Percentiles rank a stretch among this genome's conserved stretches.
Evolutionary conservation across 1,284 basidiomycete genomes (phyloP).

Genomic region (Sporisorium exsertum): DNA sequence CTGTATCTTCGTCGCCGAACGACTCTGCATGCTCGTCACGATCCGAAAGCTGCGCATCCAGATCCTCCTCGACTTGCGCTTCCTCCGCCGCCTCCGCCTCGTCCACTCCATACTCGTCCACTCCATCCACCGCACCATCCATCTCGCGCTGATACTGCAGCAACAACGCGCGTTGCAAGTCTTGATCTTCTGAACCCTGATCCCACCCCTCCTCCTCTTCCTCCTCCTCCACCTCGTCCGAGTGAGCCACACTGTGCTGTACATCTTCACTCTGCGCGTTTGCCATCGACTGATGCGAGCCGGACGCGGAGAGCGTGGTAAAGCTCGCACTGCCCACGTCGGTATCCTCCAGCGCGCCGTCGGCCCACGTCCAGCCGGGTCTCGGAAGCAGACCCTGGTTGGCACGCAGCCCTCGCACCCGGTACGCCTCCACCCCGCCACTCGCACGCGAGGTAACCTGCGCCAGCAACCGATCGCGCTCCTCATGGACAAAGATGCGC

Average conservation of each 20-base stretch:
- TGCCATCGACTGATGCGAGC: not conserved
- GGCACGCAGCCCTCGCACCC: constrained; percentile 22
- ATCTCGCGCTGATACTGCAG: constrained; percentile 23
- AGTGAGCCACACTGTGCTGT: not conserved
- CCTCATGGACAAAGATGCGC: constrained; percentile 30
- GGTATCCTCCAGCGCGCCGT: constrained; percentile 2
- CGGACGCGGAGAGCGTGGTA: constrained; percentile 7
- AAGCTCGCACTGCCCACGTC: constrained; percentile 4
- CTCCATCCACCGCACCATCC: not conserved
- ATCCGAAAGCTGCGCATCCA: constrained; percentile 9
- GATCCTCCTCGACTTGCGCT: constrained; percentile 5
- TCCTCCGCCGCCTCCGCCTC: no score
- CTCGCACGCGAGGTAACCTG: constrained; percentile 18
- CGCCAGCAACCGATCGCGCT: constrained; percentile 30
- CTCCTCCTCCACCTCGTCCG: not conserved
- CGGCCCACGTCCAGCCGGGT: constrained; percentile 25
- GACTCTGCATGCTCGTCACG: constrained; percentile 27
- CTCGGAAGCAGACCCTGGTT: constrained; percentile 27
- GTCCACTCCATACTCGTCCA: constrained; percentile 12
- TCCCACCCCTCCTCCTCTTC: constrained; percentile 3
- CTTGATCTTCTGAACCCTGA: constrained; percentile 12
- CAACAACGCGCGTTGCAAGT: constrained; percentile 24
- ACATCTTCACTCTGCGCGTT: not conserved
- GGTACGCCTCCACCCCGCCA: constrained; percentile 23
- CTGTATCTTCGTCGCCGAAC: constrained; percentile 17